These are phyloP conservation scores for Spergularia bocconei DNA, from an alignment of 148 eudicot species.

Conservation along the genomic window DNA sequence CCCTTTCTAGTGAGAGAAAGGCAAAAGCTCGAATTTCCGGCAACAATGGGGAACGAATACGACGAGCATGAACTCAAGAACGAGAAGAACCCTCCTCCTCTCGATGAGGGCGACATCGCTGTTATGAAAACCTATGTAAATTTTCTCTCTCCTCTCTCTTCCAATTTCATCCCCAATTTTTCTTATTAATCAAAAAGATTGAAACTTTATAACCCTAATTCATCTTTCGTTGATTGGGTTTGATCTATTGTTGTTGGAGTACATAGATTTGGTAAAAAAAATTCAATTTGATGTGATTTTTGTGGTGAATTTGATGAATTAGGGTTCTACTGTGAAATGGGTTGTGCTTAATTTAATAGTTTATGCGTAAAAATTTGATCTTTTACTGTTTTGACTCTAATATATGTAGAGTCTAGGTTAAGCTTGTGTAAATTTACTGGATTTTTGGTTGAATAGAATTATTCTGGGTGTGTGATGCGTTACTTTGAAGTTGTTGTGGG, in stretches of 20 bases:
- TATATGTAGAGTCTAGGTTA: background rate
- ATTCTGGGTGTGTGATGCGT: too few species aligned
- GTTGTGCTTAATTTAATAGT: too few species aligned
- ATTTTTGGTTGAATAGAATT: too few species aligned
- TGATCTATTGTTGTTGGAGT: background rate
- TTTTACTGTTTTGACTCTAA: background rate
- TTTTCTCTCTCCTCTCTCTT: too few species aligned
- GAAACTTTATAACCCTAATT: background rate
- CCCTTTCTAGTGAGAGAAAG: background rate
- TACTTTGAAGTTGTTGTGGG: too few species aligned
- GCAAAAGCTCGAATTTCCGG: background rate
- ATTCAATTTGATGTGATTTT: background rate
- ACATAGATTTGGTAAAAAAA: background rate
- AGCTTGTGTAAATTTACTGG: background rate
- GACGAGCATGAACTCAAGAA: conserved; percentile 84
- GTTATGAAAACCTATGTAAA: conserved; percentile 77
- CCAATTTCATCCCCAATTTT: background rate
- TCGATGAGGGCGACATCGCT: conserved; percentile 96
- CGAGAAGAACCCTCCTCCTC: conserved; percentile 84
- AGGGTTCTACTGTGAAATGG: background rate
- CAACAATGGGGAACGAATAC: conserved; percentile 10
- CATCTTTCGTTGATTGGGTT: background rate
- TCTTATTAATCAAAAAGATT: background rate
- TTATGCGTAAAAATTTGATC: too few species aligned
- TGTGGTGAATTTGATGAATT: background rate